Evolutionary conservation across 140 eudicot genomes (phyloP).

Genomic region (Bidens hawaiensis): DNA sequence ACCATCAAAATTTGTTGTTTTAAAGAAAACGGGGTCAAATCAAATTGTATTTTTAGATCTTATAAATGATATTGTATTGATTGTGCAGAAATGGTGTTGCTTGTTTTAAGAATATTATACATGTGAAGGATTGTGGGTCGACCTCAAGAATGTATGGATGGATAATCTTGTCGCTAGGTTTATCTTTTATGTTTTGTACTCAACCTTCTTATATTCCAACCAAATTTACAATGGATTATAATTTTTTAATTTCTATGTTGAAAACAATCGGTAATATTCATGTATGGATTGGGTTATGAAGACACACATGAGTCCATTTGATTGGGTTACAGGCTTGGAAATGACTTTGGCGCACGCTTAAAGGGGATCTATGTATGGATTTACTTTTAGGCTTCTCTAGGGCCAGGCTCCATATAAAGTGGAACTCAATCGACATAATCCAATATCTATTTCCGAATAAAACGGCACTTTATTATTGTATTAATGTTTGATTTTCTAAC

Average conservation of each 20-base stretch:
- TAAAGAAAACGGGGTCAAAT: not conserved
- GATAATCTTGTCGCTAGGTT: not conserved
- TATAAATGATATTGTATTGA: not conserved
- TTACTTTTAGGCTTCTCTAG: too few relatives aligned
- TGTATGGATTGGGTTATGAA: not conserved
- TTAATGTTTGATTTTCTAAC: too few relatives aligned
- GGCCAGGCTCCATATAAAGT: too few relatives aligned
- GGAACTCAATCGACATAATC: too few relatives aligned
- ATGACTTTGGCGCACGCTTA: too few relatives aligned
- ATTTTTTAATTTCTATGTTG: not conserved
- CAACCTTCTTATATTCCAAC: not conserved
- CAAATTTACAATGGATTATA: not conserved
- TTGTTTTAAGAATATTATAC: conserved; percentile 6
- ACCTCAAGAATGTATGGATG: conserved; percentile 4
- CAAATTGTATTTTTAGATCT: not conserved
- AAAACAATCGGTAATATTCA: not conserved
- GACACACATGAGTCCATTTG: not conserved
- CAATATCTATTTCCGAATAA: too few relatives aligned
- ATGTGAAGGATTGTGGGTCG: conserved; percentile 3
- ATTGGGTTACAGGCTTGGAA: too few relatives aligned
- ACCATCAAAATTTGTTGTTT: not conserved
- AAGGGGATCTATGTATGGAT: too few relatives aligned
- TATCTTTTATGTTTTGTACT: not conserved
- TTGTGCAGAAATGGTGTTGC: conserved; percentile 38
- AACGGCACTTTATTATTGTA: too few relatives aligned